Percentiles rank a stretch among this genome's conserved stretches.
phyloP scores from a whole-genome alignment of 2,329 filamentous ascomycete genomes.

The Paecilomyces sp. region DNA sequence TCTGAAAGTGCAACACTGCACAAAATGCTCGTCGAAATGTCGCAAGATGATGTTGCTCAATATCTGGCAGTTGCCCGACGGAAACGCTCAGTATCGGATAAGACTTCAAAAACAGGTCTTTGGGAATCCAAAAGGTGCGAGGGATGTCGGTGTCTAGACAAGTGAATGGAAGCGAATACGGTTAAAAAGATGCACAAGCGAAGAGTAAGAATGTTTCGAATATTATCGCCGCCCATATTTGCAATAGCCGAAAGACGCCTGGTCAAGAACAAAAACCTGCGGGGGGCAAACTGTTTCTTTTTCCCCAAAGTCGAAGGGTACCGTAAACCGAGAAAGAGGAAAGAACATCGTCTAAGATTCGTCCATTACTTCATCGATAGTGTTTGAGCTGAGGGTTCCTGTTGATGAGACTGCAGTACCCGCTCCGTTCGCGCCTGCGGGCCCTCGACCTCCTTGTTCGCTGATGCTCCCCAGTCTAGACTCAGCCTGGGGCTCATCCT shows the following conservation, averaged over 20 bases:
- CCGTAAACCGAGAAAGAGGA: background rate
- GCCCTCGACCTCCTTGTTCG: constrained; percentile 11
- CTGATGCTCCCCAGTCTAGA: constrained; percentile 14
- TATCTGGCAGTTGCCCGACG: background rate
- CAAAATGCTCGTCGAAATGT: background rate
- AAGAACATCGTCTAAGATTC: constrained; percentile 7
- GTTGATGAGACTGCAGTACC: constrained; percentile 2
- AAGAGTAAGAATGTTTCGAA: background rate
- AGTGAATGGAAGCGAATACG: background rate
- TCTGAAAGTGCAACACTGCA: background rate
- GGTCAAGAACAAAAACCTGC: background rate
- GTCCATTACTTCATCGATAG: constrained; percentile 15
- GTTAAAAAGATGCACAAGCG: background rate
- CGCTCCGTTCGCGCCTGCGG: constrained; percentile 4
- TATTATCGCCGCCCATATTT: background rate
- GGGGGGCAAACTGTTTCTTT: background rate
- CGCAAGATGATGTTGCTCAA: background rate
- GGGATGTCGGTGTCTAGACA: background rate
- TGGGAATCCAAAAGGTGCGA: background rate
- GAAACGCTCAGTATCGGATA: background rate
- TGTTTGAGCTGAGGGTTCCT: constrained; percentile 8
- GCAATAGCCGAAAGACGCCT: background rate
- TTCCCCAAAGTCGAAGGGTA: background rate
- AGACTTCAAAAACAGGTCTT: background rate
- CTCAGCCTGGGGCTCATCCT: constrained; percentile 57